Conservation (phyloP, 2,329 filamentous ascomycete genomes). For the Albophoma yamanashiensis region DNA sequence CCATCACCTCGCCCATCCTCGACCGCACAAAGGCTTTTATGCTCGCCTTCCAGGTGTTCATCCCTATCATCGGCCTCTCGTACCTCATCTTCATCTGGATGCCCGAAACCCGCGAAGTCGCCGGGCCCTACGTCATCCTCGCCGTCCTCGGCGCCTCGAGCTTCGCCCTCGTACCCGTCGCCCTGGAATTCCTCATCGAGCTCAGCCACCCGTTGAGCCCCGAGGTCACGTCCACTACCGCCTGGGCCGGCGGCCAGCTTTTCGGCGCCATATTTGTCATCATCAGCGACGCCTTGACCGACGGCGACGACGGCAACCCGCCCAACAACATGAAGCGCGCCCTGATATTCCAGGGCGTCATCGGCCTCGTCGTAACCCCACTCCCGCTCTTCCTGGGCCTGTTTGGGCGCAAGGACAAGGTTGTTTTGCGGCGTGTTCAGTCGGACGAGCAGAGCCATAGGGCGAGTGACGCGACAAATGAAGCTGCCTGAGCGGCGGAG, state of each 20-base stretch:
- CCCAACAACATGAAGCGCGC: constrained; percentile 63
- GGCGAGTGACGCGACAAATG: background rate
- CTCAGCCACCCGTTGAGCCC: constrained; percentile 79
- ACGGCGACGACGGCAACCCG: constrained; percentile 38
- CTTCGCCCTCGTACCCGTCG: constrained; percentile 74
- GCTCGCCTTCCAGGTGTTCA: constrained; percentile 57
- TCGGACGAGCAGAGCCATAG: constrained; percentile 25
- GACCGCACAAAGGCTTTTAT: constrained; percentile 79
- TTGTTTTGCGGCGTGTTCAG: constrained; percentile 38
- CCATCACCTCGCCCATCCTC: constrained; percentile 68
- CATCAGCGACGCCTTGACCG: constrained; percentile 64
- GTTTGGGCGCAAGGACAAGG: constrained; percentile 49
- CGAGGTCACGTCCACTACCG: constrained; percentile 72
- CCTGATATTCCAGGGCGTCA: constrained; percentile 67
- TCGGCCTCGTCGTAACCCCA: constrained; percentile 55
- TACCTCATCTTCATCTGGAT: constrained; percentile 81
- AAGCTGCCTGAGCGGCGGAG: background rate
- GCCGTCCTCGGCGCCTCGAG: constrained; percentile 67
- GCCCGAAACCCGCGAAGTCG: constrained; percentile 45
- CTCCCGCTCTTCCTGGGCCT: constrained; percentile 58
- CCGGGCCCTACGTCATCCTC: constrained; percentile 64
- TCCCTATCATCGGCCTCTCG: constrained; percentile 61
- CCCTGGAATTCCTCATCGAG: constrained; percentile 78
- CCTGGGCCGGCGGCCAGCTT: constrained; percentile 80
- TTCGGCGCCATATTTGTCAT: constrained; percentile 79